phyloP scores from a whole-genome alignment of 2,329 filamentous ascomycete species.

The Cladosporium cucumerinum region DNA sequence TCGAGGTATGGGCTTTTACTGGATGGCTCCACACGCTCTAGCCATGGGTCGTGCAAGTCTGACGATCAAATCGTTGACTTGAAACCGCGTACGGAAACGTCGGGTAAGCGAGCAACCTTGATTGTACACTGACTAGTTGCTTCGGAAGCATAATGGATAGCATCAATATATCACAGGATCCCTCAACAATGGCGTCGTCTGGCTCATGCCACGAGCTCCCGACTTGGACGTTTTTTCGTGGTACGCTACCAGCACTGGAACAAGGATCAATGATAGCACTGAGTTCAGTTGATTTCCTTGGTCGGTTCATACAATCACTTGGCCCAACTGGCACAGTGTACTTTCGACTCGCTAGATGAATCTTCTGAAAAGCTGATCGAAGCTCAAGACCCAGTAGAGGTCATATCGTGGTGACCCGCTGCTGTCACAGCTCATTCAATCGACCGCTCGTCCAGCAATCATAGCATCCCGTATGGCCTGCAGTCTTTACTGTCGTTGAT shows the following conservation, averaged over 20 bases:
- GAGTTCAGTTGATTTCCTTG: not conserved
- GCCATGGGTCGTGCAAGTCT: not conserved
- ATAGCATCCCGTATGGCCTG: not conserved
- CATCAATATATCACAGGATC: no score
- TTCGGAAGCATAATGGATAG: not conserved
- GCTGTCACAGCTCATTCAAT: not conserved
- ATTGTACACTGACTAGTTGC: not conserved
- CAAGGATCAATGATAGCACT: no score
- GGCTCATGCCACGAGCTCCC: not conserved
- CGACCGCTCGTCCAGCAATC: not conserved
- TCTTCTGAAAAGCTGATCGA: not conserved
- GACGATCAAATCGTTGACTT: not conserved
- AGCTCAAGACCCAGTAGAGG: not conserved
- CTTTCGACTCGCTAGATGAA: not conserved
- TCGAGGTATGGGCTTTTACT: not conserved
- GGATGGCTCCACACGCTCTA: not conserved
- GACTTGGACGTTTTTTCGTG: not conserved
- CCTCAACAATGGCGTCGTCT: not conserved
- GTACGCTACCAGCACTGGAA: no score
- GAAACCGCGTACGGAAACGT: not conserved
- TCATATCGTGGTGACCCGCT: not conserved
- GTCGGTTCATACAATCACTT: not conserved
- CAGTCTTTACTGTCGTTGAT: not conserved
- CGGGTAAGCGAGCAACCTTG: not conserved
- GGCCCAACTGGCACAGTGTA: not conserved